phyloP scores from a whole-genome alignment of 140 eudicot species.

The Cichorium intybus region DNA sequence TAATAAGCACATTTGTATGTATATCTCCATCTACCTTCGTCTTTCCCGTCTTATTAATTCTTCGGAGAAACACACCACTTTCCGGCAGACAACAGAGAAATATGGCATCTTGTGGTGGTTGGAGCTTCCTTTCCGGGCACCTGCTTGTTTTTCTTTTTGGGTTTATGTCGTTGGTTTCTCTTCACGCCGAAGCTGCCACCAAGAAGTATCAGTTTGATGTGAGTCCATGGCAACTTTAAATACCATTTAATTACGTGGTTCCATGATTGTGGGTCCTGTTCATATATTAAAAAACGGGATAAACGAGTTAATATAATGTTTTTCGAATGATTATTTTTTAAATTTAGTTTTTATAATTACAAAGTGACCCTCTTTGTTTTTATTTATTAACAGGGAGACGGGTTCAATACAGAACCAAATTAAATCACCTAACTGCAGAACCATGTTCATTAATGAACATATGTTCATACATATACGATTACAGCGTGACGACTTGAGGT shows the following conservation, averaged over 20 bases:
- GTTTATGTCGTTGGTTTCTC: constrained; percentile 20
- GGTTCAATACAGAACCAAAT: no score
- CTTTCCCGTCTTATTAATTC: not conserved
- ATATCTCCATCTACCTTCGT: constrained; percentile 14
- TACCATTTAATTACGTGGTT: no score
- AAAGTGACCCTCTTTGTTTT: not conserved
- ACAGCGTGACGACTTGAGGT: no score
- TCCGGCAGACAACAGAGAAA: constrained; percentile 1
- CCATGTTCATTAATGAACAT: no score
- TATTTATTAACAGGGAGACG: no score
- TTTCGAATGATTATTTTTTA: no score
- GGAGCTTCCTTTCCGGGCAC: constrained; percentile 4
- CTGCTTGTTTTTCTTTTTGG: constrained; percentile 19
- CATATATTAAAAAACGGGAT: no score
- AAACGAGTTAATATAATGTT: no score
- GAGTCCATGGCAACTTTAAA: constrained; percentile 13
- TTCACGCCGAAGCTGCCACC: constrained; percentile 49
- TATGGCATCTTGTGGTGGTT: constrained; percentile 35
- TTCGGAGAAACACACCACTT: not conserved
- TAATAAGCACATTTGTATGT: constrained; percentile 8
- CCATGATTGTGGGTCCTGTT: no score
- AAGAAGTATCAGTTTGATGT: constrained; percentile 66
- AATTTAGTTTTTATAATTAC: not conserved
- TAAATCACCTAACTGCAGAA: no score
- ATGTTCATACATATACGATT: no score